These are phyloP conservation scores for Colletotrichum somersetense DNA, from an alignment of 2,329 filamentous ascomycete species.

Conservation along the genomic window DNA sequence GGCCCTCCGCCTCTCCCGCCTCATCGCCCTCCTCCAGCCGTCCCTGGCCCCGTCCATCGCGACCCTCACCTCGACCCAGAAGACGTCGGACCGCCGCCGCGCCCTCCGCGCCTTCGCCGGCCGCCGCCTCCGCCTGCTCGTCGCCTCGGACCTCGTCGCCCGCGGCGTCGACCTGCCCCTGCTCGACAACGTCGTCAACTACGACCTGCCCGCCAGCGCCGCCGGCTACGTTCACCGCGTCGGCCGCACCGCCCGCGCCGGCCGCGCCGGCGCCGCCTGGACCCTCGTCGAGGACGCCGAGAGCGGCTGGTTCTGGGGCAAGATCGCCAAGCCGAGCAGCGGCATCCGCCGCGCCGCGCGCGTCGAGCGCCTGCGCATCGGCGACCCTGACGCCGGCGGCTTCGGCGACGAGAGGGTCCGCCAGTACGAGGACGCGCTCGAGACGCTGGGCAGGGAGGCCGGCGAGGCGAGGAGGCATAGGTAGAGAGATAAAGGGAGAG, in stretches of 20 bases:
- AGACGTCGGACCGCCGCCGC: constrained; percentile 77
- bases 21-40: constrained; percentile 77
- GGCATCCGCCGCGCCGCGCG: constrained; percentile 59
- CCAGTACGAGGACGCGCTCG: constrained; percentile 69
- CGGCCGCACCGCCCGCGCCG: constrained; percentile 89
- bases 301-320: constrained; percentile 92
- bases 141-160: constrained; percentile 93
- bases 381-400: constrained; percentile 50
- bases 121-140: constrained; percentile 77
- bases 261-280: constrained; percentile 82
- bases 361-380: constrained; percentile 63
- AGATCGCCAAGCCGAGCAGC: constrained; percentile 72
- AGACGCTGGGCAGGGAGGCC: constrained; percentile 73
- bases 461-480: constrained; percentile 46
- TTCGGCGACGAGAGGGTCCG: constrained; percentile 62
- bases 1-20: constrained; percentile 85
- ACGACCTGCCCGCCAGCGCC: constrained; percentile 86
- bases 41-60: constrained; percentile 68
- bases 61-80: constrained; percentile 82
- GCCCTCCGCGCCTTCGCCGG: constrained; percentile 75
- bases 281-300: constrained; percentile 86
- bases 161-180: constrained; percentile 87
- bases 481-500: background rate
- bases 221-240: constrained; percentile 92
- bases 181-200: constrained; percentile 90